A percentile compares a stretch with the other conserved stretches of the same genome.
Conservation (phyloP, 495 filamentous ascomycete genomes). For the Rhypophila decipiens region DNA sequence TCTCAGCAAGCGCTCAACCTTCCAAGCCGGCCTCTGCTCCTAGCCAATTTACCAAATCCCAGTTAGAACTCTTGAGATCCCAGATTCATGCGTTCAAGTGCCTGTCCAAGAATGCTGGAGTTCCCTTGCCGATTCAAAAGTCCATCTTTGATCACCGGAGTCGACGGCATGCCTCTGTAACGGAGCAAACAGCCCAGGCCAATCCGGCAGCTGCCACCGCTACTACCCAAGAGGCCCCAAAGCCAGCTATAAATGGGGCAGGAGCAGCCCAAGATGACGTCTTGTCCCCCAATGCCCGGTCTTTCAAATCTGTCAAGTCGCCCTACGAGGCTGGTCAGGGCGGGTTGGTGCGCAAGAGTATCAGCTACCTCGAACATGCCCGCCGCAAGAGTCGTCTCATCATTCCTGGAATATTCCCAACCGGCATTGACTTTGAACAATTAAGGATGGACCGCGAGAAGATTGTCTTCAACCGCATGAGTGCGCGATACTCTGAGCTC, state of each 20-base stretch:
- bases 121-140: constrained; percentile 67
- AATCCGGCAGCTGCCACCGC: constrained; percentile 21
- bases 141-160: constrained; percentile 69
- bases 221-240: constrained; percentile 45
- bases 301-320: constrained; percentile 55
- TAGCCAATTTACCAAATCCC: constrained; percentile 58
- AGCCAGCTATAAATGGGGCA: constrained; percentile 20
- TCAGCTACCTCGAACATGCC: constrained; percentile 74
- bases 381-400: constrained; percentile 64
- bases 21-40: constrained; percentile 6
- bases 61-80: constrained; percentile 61
- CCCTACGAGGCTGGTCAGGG: constrained; percentile 51
- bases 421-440: constrained; percentile 78
- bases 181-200: constrained; percentile 47
- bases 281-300: constrained; percentile 25
- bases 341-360: constrained; percentile 44
- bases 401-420: constrained; percentile 80
- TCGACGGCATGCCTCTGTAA: constrained; percentile 50
- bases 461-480: constrained; percentile 83
- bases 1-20: constrained; percentile 8
- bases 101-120: constrained; percentile 70
- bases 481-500: constrained; percentile 72
- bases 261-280: constrained; percentile 24
- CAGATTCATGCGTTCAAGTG: constrained; percentile 81
- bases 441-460: constrained; percentile 78